These are phyloP conservation scores for Pyricularia sp. DNA, from an alignment of 2,329 filamentous ascomycete genomes.

Conservation along the genomic window DNA sequence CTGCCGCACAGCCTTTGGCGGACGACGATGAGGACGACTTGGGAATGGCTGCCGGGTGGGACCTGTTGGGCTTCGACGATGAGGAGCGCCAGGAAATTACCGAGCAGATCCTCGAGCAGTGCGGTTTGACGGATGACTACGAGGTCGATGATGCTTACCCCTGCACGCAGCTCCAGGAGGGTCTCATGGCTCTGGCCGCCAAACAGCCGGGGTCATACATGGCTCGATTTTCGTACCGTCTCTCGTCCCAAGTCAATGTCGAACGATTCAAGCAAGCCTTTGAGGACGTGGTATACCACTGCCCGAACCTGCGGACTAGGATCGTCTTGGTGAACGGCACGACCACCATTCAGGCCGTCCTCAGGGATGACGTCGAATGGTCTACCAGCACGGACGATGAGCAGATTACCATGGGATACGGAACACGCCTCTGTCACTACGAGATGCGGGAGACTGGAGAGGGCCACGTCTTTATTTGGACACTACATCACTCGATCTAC, in stretches of 20 bases:
- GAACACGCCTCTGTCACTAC: neutral
- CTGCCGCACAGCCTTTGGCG: neutral
- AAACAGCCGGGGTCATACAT: slow-evolving; percentile 8
- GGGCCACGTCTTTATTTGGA: slow-evolving; percentile 34
- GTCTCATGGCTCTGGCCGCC: slow-evolving; percentile 11
- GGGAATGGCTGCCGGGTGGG: neutral
- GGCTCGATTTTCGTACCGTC: neutral
- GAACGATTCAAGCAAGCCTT: neutral
- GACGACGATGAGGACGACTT: neutral
- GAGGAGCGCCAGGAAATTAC: neutral
- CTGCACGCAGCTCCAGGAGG: slow-evolving; percentile 13
- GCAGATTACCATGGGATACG: neutral
- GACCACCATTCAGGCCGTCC: neutral
- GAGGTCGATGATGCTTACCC: neutral
- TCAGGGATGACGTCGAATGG: neutral
- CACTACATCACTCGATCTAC: slow-evolving; percentile 46
- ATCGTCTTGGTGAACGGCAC: neutral
- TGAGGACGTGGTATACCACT: neutral
- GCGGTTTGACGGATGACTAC: neutral
- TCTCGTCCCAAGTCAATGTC: neutral
- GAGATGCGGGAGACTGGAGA: neutral
- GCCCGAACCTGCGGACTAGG: neutral
- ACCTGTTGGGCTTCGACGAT: neutral
- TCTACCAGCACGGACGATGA: neutral
- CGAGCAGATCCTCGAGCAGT: neutral